These are phyloP conservation scores for Cornus suecica DNA, from an alignment of 148 eudicot genomes.

Conservation along the genomic window DNA sequence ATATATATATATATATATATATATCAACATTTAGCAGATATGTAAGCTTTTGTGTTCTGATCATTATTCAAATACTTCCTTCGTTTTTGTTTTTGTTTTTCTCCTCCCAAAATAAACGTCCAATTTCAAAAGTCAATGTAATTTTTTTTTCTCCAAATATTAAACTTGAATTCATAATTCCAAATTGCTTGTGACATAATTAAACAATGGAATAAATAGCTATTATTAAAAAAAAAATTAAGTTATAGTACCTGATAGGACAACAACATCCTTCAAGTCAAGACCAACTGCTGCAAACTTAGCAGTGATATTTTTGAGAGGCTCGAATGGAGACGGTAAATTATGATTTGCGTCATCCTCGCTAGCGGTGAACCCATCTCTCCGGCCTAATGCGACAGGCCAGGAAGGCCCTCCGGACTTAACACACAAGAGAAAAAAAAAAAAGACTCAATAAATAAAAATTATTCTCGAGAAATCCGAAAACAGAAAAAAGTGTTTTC, in stretches of 20 bases:
- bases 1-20: too few species aligned
- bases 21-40: too few species aligned
- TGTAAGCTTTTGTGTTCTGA: too few species aligned
- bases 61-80: too few species aligned
- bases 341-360: conserved; percentile 33
- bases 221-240: neutral
- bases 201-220: neutral
- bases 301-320: conserved; percentile 39
- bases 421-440: neutral
- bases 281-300: conserved; percentile 48
- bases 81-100: too few species aligned
- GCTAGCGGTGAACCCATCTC: conserved; percentile 44
- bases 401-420: conserved; percentile 49
- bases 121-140: too few species aligned
- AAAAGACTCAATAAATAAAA: neutral
- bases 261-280: conserved; percentile 49
- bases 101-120: too few species aligned
- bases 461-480: too few species aligned
- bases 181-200: too few species aligned
- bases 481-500: too few species aligned
- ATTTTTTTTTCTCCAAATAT: too few species aligned
- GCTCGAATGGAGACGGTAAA: conserved; percentile 46
- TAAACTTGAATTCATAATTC: too few species aligned
- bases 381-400: conserved; percentile 35
- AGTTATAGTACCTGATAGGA: conserved; percentile 51